A percentile compares a stretch with the other conserved stretches of the same genome.
Evolutionary conservation across 768 basidiomycete genomes (phyloP).

Genomic region (Suillus brevipes): DNA sequence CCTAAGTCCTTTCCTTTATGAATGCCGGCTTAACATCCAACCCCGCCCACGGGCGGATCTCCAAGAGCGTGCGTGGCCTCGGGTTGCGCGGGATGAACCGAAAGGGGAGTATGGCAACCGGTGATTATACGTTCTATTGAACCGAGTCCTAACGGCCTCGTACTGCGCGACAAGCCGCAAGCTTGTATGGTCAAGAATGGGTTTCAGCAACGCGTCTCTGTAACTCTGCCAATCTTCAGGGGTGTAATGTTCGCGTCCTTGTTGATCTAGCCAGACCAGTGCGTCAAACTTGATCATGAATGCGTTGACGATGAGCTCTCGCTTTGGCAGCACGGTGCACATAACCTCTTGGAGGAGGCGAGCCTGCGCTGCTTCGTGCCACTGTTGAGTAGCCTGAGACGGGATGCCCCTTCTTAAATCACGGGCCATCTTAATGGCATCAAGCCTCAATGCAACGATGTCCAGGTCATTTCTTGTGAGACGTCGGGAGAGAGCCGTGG

Average conservation of each 20-base stretch:
- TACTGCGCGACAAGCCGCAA: background rate
- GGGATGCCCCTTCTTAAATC: background rate
- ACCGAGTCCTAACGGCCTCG: background rate
- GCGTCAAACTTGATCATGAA: slow-evolving; percentile 20
- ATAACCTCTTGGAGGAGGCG: background rate
- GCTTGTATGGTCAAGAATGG: slow-evolving; percentile 4
- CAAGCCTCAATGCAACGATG: slow-evolving; percentile 2
- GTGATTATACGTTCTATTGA: too few species aligned
- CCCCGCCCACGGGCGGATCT: background rate
- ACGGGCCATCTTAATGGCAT: background rate
- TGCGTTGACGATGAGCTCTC: slow-evolving; percentile 11
- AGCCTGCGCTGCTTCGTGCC: background rate
- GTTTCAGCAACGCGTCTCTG: slow-evolving; percentile 4
- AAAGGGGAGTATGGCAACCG: background rate
- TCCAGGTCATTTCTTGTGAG: slow-evolving; percentile 3
- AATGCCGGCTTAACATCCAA: background rate
- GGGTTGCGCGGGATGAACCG: too few species aligned
- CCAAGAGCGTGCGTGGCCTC: background rate
- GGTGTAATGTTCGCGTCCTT: background rate
- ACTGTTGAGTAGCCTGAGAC: too few species aligned
- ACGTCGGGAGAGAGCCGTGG: background rate
- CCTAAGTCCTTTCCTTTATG: background rate
- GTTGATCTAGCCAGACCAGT: slow-evolving; percentile 20
- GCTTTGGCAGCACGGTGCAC: slow-evolving; percentile 14
- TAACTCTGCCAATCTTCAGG: slow-evolving; percentile 7